These are phyloP conservation scores for Blastocystis sp. DNA, from an alignment of 352 stramenopile species.

Conservation along the genomic window DNA sequence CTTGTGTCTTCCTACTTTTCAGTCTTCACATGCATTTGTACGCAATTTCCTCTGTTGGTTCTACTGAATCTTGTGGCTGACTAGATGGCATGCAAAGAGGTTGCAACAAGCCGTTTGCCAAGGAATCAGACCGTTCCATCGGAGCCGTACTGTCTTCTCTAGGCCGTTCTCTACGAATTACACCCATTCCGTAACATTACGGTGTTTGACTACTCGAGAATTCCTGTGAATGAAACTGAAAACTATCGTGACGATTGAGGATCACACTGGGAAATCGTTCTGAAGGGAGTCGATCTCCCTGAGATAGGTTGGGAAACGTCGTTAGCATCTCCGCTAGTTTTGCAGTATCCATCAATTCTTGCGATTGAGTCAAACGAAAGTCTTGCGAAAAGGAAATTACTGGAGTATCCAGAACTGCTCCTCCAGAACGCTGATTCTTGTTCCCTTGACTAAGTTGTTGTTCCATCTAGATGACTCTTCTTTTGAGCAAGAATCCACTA, in stretches of 20 bases:
- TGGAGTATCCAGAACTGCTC: background rate
- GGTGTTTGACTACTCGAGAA: background rate
- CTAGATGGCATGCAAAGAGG: background rate
- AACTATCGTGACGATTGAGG: background rate
- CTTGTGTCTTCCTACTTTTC: background rate
- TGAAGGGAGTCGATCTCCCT: background rate
- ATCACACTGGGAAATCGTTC: background rate
- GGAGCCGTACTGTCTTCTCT: background rate
- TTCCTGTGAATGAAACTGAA: slow-evolving; percentile 35
- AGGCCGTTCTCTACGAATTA: background rate
- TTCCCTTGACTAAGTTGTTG: too few species aligned
- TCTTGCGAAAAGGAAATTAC: slow-evolving; percentile 18
- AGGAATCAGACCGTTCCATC: background rate
- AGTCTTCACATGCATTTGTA: background rate
- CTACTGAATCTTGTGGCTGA: background rate
- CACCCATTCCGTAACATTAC: background rate
- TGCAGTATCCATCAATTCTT: background rate
- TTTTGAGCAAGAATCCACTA: too few species aligned
- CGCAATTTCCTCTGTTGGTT: background rate
- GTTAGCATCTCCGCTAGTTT: background rate
- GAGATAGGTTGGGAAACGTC: background rate
- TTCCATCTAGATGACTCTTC: too few species aligned
- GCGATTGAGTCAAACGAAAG: background rate
- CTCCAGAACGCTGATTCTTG: background rate
- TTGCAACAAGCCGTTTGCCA: background rate